Percentiles rank a stretch among this genome's conserved stretches.
phyloP scores from a whole-genome alignment of 805 yeast genomes.

The Myxozyma neotropica region DNA sequence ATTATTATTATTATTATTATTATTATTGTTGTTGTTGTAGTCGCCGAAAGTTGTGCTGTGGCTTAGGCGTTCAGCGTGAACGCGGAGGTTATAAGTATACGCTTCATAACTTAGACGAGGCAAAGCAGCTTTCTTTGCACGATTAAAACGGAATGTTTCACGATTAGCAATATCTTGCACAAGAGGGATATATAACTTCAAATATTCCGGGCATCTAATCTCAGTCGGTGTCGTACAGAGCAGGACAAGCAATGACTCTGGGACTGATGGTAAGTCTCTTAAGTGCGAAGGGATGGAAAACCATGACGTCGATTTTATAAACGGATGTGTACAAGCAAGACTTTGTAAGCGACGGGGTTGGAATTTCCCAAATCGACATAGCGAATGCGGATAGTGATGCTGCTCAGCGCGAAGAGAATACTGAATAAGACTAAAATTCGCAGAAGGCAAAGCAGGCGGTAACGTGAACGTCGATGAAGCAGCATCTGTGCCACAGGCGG shows the following conservation, averaged over 20 bases:
- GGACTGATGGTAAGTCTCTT: conserved; percentile 5
- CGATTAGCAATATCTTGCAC: conserved; percentile 5
- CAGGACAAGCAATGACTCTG: conserved; percentile 14
- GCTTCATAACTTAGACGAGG: neutral
- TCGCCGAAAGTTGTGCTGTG: too few relatives aligned
- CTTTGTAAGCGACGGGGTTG: neutral
- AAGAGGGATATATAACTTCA: conserved; percentile 14
- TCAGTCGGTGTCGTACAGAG: neutral
- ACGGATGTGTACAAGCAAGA: too few relatives aligned
- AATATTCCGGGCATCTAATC: conserved; percentile 12
- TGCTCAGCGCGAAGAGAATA: conserved; percentile 1
- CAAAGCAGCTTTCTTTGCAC: neutral
- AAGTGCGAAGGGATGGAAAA: neutral
- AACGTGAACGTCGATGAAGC: conserved; percentile 8
- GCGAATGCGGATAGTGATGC: conserved; percentile 1
- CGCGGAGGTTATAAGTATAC: neutral
- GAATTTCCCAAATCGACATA: neutral
- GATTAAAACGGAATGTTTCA: neutral
- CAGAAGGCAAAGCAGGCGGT: conserved; percentile 1
- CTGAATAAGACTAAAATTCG: neutral
- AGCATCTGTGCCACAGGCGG: neutral
- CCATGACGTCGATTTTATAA: neutral
- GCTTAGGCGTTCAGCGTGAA: neutral
- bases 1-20: too few relatives aligned
- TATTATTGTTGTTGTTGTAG: too few relatives aligned